Conservation (phyloP, 768 basidiomycete species). For the Suillus tomentosus region DNA sequence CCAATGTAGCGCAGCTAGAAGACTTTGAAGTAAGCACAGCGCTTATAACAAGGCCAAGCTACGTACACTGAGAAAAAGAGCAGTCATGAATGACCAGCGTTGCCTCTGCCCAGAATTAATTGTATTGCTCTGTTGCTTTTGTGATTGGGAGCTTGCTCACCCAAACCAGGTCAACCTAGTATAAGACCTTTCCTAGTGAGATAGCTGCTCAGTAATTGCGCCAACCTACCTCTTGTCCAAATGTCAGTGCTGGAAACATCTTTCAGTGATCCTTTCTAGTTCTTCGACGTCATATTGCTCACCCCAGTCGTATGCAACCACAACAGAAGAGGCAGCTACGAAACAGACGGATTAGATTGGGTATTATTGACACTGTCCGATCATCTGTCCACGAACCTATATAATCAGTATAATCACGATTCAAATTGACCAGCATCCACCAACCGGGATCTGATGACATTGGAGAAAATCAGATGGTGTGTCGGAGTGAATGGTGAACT, state of each 20-base stretch:
- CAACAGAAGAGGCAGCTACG: background rate
- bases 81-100: background rate
- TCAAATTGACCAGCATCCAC: background rate
- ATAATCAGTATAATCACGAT: background rate
- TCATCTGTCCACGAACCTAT: background rate
- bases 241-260: background rate
- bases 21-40: background rate
- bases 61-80: background rate
- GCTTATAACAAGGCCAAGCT: background rate
- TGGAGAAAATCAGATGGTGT: background rate
- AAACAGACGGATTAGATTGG: background rate
- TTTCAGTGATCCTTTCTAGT: background rate
- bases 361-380: background rate
- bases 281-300: background rate
- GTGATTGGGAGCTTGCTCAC: background rate
- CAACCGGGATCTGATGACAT: background rate
- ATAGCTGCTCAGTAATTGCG: background rate
- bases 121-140: background rate
- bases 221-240: background rate
- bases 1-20: constrained; percentile 3
- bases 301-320: background rate
- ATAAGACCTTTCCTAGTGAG: background rate
- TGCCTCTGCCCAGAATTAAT: background rate
- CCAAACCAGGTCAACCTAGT: background rate
- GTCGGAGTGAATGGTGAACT: background rate